These are phyloP conservation scores for Claviceps fusiformis DNA, from an alignment of 2,329 filamentous ascomycete species.

Conservation along the genomic window DNA sequence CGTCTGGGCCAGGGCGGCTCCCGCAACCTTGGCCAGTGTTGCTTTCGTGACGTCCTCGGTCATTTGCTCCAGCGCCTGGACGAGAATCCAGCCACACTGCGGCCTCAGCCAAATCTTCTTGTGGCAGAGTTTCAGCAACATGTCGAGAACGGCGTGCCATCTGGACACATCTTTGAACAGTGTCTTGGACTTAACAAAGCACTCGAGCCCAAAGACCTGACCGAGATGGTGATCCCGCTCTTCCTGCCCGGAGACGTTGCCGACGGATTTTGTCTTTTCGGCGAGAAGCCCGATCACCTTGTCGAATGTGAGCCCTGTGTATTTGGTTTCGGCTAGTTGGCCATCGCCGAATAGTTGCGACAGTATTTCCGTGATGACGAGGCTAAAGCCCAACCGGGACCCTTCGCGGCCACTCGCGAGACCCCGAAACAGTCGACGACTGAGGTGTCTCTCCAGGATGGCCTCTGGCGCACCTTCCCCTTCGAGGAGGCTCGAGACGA, in stretches of 20 bases:
- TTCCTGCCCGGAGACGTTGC: constrained; percentile 53
- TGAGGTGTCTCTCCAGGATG: constrained; percentile 44
- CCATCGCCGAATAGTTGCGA: constrained; percentile 50
- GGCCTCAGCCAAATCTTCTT: constrained; percentile 83
- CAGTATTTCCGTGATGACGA: constrained; percentile 73
- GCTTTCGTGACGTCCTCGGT: constrained; percentile 42
- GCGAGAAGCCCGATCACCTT: constrained; percentile 38
- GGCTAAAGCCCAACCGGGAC: constrained; percentile 75
- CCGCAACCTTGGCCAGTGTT: constrained; percentile 48
- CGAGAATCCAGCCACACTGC: constrained; percentile 73
- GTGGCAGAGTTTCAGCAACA: constrained; percentile 59
- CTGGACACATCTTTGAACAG: constrained; percentile 46
- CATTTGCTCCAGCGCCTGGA: constrained; percentile 55
- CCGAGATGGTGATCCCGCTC: constrained; percentile 77
- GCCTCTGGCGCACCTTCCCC: constrained; percentile 35
- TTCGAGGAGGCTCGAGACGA: constrained; percentile 41
- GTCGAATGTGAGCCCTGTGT: constrained; percentile 41
- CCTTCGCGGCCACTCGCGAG: constrained; percentile 84
- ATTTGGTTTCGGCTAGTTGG: constrained; percentile 31
- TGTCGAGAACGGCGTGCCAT: constrained; percentile 56
- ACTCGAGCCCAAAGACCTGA: constrained; percentile 74
- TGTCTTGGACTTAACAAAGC: constrained; percentile 66
- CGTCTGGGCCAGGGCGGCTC: constrained; percentile 58
- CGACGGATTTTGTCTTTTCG: constrained; percentile 40
- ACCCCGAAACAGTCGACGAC: constrained; percentile 66